These are phyloP conservation scores for Chytriomyces sp. DNA, from an alignment of 192 early-diverging fungal genomes.

Conservation along the genomic window DNA sequence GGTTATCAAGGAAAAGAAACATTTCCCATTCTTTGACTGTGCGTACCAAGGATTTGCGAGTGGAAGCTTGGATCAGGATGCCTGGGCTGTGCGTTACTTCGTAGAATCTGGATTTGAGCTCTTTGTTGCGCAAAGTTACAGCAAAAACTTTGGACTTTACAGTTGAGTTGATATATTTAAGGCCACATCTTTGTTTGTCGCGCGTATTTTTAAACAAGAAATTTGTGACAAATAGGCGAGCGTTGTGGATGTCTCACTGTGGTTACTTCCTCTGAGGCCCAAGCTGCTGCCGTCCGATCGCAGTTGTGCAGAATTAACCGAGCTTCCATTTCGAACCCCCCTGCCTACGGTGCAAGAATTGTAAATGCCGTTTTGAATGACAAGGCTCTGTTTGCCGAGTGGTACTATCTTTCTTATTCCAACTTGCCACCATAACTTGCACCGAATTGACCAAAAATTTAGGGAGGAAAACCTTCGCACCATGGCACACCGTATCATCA, in stretches of 20 bases:
- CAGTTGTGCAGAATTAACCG: constrained; percentile 87
- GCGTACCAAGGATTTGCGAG: constrained; percentile 99
- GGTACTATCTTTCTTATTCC: constrained; percentile 54
- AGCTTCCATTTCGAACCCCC: constrained; percentile 87
- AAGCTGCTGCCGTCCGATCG: constrained; percentile 66
- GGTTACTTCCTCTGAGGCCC: constrained; percentile 63
- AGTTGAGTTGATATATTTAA: constrained; percentile 47
- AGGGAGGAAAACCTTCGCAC: constrained; percentile 41
- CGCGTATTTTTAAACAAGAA: background rate
- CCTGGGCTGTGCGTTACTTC: constrained; percentile 92
- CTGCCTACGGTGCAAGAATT: constrained; percentile 88
- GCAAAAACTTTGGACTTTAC: constrained; percentile 99
- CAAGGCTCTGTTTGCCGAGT: constrained; percentile 77
- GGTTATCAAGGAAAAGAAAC: constrained; percentile 73
- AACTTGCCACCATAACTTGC: background rate
- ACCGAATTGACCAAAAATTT: background rate
- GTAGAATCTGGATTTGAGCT: constrained; percentile 89
- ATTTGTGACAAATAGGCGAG: constrained; percentile 60
- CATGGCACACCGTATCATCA: constrained; percentile 91
- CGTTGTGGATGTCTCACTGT: constrained; percentile 85
- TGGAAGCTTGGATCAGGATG: constrained; percentile 89
- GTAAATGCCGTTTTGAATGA: constrained; percentile 85
- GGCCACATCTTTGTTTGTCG: background rate
- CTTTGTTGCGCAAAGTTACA: constrained; percentile 89
- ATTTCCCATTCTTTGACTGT: constrained; percentile 97